Evolutionary conservation across 1,284 basidiomycete genomes (phyloP), one percentile per base, ranked within the genome.

Genomic region (Hortiboletus rubellus): DNA sequence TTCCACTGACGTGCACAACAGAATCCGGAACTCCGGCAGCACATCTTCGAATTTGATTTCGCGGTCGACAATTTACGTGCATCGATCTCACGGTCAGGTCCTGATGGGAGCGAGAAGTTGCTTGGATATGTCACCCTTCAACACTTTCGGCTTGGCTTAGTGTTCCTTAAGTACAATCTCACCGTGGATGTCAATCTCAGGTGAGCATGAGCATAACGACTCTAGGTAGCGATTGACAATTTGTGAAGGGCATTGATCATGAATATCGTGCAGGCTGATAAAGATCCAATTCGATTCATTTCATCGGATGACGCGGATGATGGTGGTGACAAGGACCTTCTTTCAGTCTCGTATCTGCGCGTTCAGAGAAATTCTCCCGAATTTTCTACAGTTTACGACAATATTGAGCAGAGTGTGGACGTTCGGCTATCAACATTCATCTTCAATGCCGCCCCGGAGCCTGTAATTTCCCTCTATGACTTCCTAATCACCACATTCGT

Each of bases 401-500:
- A 91, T 15, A 87, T 96, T 53, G 91, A 98, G 67, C 92, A 98
- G 74, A 91, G 78, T 57, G 85, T 99, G 57, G 89, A 96, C 67
- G 85, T 96, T 58, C 87, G 89, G 65, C 80, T 99, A 45, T 97
- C 96, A 5, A 98, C 97, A 0, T 90, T 99, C 74, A 84, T 96
- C 60, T 87, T 99, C 73, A 86, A 89, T 59, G 87, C 93, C 2
- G 91, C 92, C 5, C 94, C 97, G 2, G 94, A 95, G 68, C 96
- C 96, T 18, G 89, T 99, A 46, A 78, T 99, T 42, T 83, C 89
- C 3, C 77, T 99, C 11, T 99, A 98, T 74, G 95, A 99, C 75
- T 98, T 98, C 77, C 88, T 99, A 74, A 97, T 99, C 91, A 91
- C 92, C 7, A 97, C 96, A 0, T 98, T 98, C 72, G 91, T 94